Evolutionary conservation across 2,329 filamentous ascomycete genomes (phyloP), one percentile per base, ranked within the genome.

Genomic region (Ophiostoma himal-ulmi): DNA sequence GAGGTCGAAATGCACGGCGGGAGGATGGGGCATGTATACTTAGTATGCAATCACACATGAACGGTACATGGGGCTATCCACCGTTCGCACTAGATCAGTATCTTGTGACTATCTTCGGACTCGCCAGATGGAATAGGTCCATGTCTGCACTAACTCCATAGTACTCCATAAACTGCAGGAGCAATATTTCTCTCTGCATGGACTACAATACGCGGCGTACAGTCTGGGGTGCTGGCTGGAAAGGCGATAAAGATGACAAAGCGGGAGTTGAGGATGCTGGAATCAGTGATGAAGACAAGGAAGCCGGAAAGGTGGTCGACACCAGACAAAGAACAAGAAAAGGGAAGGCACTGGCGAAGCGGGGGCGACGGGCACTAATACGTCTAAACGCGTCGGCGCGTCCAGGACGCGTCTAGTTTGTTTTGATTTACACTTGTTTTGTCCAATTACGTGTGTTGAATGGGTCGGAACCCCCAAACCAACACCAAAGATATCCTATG

Each of bases 391-490:
- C 73, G 69, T 68, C 5, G 48, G 70, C 73, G 73, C 73, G 73
- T 72, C 69, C 7, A 13, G 7, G 37, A 48, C 65, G 65, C 65
- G 65, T 64, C 52, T 13, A 22, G 30, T 48, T 74, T 74, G 71
- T 73, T 74, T 74, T 74, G 72, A 71, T 72, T 67, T 65, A 68
- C 14, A 62, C 30, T 26, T 71, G 68, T 39, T 34, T 34, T 26
- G 30, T 17, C 73, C 73, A 74, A 74, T 74, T 71, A 74, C 10
- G 67, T 48, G 67, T 48, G 67, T 13, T 22, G 20, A 1, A 5
- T 4, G 20, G 39, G 30, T 70, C 70, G 62, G 22, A 70, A 54
- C 37, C 41, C 37, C 70, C 70, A 57, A 72, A 71, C 71, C 41
- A 48, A 39, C 10, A 11, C 37, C 37, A 13, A 39, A 48, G 44